Evolutionary conservation across 2,329 filamentous ascomycete genomes (phyloP), one percentile per base, ranked within the genome.

Genomic region (Xylaria sp.): DNA sequence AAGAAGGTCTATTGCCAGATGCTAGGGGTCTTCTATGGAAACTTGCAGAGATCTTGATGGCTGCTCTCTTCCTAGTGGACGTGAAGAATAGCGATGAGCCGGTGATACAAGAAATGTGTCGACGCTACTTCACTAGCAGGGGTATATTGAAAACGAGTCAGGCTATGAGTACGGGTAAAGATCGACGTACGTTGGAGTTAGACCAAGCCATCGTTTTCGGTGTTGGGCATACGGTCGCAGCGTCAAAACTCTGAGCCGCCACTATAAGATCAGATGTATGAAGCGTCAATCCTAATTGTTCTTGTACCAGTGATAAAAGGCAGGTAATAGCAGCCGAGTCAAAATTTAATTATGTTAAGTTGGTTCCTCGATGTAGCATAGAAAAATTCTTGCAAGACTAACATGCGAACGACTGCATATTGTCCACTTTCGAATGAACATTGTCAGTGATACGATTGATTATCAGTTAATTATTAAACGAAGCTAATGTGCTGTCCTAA

Each of bases 11-110:
- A 67, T 74, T 87, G 42, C 79, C 80, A 0, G 81, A 85, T 36
- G 85, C 84, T 1, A 80, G 86, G 54, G 77, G 79, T 4, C 67
- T 86, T 1, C 76, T 85, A 3, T 85, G 82, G 78, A 71, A 73
- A 2, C 74, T 83, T 1, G 82, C 84, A 0, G 82, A 86, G 63
- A 74, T 84, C 7, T 64, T 85, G 31, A 81, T 84, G 23, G 80
- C 79, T 9, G 74, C 81, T n/a, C 71, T 87, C 56, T 77, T 85
- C 44, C 73, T 80, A 48, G 77, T 82, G 1, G 84, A 86, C 66
- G 79, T 79, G 1, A 66, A 74, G 5, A 79, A 75, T 42, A 79
- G 83, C 58, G 78, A 78, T 2, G 79, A 82, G 6, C 61, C 66
- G 1, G 80, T 80, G 4, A 77, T 80, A 0, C 73, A 74, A 17